These are phyloP conservation scores for Aspergillus aculeatinus DNA, from an alignment of 2,329 filamentous ascomycete genomes.

Conservation along the genomic window DNA sequence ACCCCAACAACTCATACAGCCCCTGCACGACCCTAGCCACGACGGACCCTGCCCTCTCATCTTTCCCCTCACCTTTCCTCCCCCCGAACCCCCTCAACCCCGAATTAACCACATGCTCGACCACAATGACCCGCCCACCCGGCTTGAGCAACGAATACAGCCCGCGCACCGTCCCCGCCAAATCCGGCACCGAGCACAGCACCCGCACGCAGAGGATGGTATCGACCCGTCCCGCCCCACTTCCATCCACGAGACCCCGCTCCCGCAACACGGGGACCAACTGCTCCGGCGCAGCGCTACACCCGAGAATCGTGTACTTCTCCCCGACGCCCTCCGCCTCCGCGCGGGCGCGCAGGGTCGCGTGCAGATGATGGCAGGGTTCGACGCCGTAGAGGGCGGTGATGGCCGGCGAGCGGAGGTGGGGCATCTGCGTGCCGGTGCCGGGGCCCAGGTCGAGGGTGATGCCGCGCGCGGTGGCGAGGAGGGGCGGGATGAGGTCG, in stretches of 20 bases:
- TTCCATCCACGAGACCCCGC: constrained; percentile 25
- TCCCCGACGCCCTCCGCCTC: constrained; percentile 37
- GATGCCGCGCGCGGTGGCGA: constrained; percentile 40
- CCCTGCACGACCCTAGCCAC: constrained; percentile 47
- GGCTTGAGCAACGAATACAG: constrained; percentile 54
- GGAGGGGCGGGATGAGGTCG: constrained; percentile 42
- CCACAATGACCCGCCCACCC: constrained; percentile 55
- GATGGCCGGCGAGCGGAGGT: constrained; percentile 46
- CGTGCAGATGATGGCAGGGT: constrained; percentile 50
- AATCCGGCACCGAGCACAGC: constrained; percentile 53
- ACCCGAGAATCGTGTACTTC: background rate
- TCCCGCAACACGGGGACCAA: background rate
- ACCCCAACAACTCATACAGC: constrained; percentile 48
- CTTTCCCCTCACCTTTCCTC: too few species aligned
- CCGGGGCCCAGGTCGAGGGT: constrained; percentile 54
- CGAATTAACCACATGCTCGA: constrained; percentile 55
- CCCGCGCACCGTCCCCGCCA: constrained; percentile 45
- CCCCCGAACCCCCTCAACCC: background rate
- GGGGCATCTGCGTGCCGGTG: constrained; percentile 50
- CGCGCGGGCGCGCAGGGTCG: constrained; percentile 41
- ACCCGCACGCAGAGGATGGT: constrained; percentile 55
- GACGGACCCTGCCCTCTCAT: constrained; percentile 25
- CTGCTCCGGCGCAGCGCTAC: background rate
- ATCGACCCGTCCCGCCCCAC: constrained; percentile 38
- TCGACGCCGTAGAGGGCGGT: constrained; percentile 55